Evolutionary conservation across 2,329 filamentous ascomycete species (phyloP).

Genomic region (Cladosporium halotolerans): DNA sequence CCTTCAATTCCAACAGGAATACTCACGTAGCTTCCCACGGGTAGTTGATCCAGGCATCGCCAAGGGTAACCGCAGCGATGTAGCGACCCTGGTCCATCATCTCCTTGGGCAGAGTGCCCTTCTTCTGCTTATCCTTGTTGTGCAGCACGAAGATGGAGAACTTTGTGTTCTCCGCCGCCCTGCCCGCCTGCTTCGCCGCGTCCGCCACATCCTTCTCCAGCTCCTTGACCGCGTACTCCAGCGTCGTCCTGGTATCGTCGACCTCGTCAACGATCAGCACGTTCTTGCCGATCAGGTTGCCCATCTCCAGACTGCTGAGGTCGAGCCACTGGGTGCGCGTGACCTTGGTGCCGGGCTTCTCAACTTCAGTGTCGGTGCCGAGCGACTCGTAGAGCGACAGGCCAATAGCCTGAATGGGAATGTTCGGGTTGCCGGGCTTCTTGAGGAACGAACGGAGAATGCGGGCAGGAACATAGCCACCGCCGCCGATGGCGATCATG

Average conservation of each 20-base stretch:
- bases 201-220: constrained; percentile 88
- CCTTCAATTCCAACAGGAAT: not conserved
- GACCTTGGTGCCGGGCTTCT: constrained; percentile 84
- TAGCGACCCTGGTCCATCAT: constrained; percentile 72
- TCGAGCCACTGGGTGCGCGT: constrained; percentile 98
- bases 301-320: constrained; percentile 76
- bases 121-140: constrained; percentile 98
- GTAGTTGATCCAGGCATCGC: constrained; percentile 98
- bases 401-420: constrained; percentile 97
- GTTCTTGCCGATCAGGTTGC: constrained; percentile 83
- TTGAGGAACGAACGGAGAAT: constrained; percentile 98
- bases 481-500: constrained; percentile 97
- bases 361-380: constrained; percentile 49
- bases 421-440: constrained; percentile 78
- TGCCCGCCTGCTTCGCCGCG: constrained; percentile 67
- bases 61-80: constrained; percentile 76
- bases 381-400: constrained; percentile 94
- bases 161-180: constrained; percentile 65
- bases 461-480: constrained; percentile 92
- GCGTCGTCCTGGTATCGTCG: constrained; percentile 87
- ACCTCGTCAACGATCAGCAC: constrained; percentile 93
- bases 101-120: constrained; percentile 71
- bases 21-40: constrained; percentile 84
- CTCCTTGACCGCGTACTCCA: constrained; percentile 90
- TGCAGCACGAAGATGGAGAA: constrained; percentile 96